Evolutionary conservation across 2,329 filamentous ascomycete species (phyloP).

Genomic region (Chaetomiaceae sp.): DNA sequence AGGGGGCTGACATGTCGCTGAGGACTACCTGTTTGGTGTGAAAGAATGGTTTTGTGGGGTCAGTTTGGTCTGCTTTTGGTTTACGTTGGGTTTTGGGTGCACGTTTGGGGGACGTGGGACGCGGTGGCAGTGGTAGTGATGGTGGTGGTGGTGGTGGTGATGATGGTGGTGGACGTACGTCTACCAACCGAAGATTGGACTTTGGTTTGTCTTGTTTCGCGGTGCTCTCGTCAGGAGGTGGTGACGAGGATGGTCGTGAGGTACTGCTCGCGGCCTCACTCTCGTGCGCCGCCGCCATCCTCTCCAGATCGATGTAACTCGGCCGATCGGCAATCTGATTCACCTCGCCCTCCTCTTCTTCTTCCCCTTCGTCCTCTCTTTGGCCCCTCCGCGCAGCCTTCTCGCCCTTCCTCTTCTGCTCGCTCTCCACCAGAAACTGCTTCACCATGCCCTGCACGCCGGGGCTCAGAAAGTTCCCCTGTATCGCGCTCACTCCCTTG

Average conservation of each 20-base stretch:
- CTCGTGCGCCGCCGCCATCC: constrained; percentile 30
- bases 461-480: constrained; percentile 83
- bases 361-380: background rate
- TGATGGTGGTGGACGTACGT: constrained; percentile 54
- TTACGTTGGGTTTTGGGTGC: background rate
- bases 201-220: constrained; percentile 16
- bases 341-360: constrained; percentile 3
- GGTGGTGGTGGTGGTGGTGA: too few relatives aligned
- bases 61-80: background rate
- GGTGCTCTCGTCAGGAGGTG: background rate
- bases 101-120: background rate
- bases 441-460: constrained; percentile 72
- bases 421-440: constrained; percentile 58
- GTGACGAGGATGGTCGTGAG: background rate
- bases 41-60: background rate
- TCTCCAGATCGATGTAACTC: constrained; percentile 65
- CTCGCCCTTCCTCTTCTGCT: constrained; percentile 18
- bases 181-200: constrained; percentile 58
- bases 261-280: constrained; percentile 21
- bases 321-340: constrained; percentile 37
- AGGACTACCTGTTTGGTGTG: constrained; percentile 62
- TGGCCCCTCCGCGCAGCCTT: constrained; percentile 22
- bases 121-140: too few relatives aligned
- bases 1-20: constrained; percentile 99
- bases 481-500: constrained; percentile 85